These are phyloP conservation scores for Parastagonospora avenae DNA, from an alignment of 2,329 filamentous ascomycete species.

Conservation along the genomic window DNA sequence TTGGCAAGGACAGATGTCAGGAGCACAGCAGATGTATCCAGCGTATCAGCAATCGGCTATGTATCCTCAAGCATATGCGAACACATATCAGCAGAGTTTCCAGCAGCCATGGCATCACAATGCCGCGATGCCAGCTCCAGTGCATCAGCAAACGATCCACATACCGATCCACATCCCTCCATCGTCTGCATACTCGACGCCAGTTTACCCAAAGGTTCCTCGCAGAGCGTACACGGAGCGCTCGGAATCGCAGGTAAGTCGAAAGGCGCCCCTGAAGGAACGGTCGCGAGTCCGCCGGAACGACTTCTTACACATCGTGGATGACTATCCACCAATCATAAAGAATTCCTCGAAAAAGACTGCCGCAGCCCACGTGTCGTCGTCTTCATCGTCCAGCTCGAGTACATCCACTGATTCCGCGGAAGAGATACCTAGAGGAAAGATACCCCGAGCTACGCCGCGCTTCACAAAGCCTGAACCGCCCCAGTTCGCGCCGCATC, in stretches of 20 bases:
- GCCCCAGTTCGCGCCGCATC: slow-evolving; percentile 14
- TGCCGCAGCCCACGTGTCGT: slow-evolving; percentile 1
- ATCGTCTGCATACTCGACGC: slow-evolving; percentile 1
- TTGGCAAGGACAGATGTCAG: slow-evolving; percentile 1
- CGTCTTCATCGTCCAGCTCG: slow-evolving; percentile 13
- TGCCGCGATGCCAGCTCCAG: neutral
- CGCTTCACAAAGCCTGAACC: slow-evolving; percentile 5
- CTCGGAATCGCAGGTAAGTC: neutral
- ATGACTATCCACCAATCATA: slow-evolving; percentile 25
- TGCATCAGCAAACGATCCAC: neutral
- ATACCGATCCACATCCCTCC: neutral
- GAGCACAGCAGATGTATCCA: neutral
- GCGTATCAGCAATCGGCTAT: neutral
- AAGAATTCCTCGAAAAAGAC: slow-evolving; percentile 14
- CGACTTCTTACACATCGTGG: slow-evolving; percentile 29
- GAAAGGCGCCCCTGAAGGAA: neutral
- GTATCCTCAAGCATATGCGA: neutral
- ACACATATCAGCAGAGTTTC: neutral
- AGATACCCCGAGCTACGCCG: slow-evolving; percentile 19
- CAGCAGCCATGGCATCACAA: neutral
- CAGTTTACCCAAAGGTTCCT: slow-evolving; percentile 3
- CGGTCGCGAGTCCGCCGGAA: slow-evolving; percentile 1
- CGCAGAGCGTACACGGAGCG: slow-evolving; percentile 1
- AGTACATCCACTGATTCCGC: slow-evolving; percentile 12
- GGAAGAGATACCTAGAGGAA: slow-evolving; percentile 26